Conservation (phyloP, 129 eudicot genomes). For the Sambucus nigra region DNA sequence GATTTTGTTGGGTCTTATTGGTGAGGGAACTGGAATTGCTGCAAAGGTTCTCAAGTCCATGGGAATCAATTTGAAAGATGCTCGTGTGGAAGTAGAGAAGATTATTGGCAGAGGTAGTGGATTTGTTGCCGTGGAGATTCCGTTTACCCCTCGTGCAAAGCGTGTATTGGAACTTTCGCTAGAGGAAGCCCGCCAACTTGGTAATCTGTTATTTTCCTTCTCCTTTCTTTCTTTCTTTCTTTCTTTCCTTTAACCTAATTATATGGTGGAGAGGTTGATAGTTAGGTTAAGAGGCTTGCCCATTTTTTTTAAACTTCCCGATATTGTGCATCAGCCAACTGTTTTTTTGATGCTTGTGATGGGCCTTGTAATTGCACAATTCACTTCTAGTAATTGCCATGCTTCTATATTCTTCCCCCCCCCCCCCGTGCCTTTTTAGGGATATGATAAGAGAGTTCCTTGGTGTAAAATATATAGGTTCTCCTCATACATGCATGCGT, state of each 20-base stretch:
- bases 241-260: not conserved
- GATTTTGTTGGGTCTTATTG: constrained; percentile 74
- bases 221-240: not conserved
- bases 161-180: constrained; percentile 78
- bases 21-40: constrained; percentile 93
- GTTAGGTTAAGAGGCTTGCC: not conserved
- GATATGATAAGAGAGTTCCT: too few relatives aligned
- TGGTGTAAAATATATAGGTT: not conserved
- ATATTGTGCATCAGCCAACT: not conserved
- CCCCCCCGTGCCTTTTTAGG: too few relatives aligned
- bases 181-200: constrained; percentile 92
- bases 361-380: too few relatives aligned
- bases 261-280: not conserved
- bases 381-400: too few relatives aligned
- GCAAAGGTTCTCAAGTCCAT: constrained; percentile 87
- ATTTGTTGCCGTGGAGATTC: constrained; percentile 83
- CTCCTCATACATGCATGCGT: not conserved
- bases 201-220: constrained; percentile 23
- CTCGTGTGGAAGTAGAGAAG: constrained; percentile 87
- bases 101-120: constrained; percentile 94
- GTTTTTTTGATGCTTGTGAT: not conserved
- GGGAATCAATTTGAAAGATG: constrained; percentile 92
- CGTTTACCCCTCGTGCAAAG: constrained; percentile 91
- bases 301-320: not conserved
- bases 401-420: not conserved